Conservation (phyloP, 768 basidiomycete species). For the Lanmaoa pseudosensibilis region DNA sequence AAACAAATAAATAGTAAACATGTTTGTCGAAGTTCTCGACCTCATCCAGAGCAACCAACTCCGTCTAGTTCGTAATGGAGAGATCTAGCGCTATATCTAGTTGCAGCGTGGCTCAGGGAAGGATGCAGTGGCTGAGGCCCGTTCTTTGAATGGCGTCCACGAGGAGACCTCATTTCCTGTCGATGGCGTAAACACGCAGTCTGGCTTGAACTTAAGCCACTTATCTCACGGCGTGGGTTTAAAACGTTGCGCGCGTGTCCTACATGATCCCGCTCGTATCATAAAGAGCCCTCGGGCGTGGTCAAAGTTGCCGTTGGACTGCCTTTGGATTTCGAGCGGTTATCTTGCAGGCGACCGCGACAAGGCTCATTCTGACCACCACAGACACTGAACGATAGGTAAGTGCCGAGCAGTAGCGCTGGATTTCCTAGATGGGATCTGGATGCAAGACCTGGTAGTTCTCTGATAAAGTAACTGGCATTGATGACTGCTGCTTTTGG, state of each 20-base stretch:
- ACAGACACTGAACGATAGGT: background rate
- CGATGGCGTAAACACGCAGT: slow-evolving; percentile 26
- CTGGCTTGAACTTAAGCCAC: slow-evolving; percentile 11
- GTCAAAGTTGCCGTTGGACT: background rate
- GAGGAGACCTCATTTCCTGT: slow-evolving; percentile 31
- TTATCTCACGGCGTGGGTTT: slow-evolving; percentile 21
- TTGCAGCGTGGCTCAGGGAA: slow-evolving; percentile 9
- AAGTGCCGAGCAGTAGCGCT: background rate
- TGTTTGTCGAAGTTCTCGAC: background rate
- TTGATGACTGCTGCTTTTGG: slow-evolving; percentile 31
- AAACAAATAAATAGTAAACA: background rate
- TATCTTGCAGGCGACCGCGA: background rate
- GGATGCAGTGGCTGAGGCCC: background rate
- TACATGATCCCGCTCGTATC: slow-evolving; percentile 4
- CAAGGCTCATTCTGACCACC: background rate
- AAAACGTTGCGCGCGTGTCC: slow-evolving; percentile 14
- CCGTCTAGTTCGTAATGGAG: background rate
- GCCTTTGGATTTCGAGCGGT: background rate
- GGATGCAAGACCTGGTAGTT: slow-evolving; percentile 1
- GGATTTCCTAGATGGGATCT: slow-evolving; percentile 15
- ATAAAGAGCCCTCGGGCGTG: background rate
- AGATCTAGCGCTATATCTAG: background rate
- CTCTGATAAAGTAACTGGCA: slow-evolving; percentile 29
- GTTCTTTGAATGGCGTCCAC: slow-evolving; percentile 18
- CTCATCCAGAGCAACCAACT: background rate